A percentile compares a stretch with the other conserved stretches of the same genome.
Evolutionary conservation across 202 grass and related monocot species (phyloP).

Genomic region (Schoenoplectus triqueter): DNA sequence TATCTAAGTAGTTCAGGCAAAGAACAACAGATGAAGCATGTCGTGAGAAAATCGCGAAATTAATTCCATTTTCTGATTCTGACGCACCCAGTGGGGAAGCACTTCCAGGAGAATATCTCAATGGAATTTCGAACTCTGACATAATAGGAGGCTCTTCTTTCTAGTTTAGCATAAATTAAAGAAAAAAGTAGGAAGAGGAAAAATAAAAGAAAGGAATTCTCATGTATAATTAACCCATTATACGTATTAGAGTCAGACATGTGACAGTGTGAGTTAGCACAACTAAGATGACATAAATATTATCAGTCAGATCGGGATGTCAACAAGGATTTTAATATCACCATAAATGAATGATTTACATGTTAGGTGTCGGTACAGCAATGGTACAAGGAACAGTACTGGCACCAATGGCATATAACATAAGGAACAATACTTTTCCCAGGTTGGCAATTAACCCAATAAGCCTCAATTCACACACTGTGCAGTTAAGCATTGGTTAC

Average conservation of each 20-base stretch:
- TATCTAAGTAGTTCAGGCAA: slow-evolving; percentile 58
- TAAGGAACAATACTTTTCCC: background rate
- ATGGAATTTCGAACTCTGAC: slow-evolving; percentile 24
- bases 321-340: slow-evolving; percentile 3
- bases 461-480: background rate
- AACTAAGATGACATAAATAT: slow-evolving; percentile 1
- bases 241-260: background rate
- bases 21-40: slow-evolving; percentile 84
- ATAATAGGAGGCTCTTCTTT: slow-evolving; percentile 44
- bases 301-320: background rate
- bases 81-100: slow-evolving; percentile 81
- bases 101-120: slow-evolving; percentile 74
- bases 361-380: background rate
- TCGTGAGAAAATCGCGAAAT: slow-evolving; percentile 90
- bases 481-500: background rate
- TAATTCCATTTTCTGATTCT: slow-evolving; percentile 58
- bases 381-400: background rate
- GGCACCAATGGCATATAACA: background rate
- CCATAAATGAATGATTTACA: background rate
- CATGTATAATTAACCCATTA: background rate
- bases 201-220: background rate
- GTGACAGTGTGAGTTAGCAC: background rate
- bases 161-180: slow-evolving; percentile 45
- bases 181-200: slow-evolving; percentile 35
- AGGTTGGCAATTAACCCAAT: background rate